Conservation (phyloP, 2,329 filamentous ascomycete species). For the Diaporthe sp. region DNA sequence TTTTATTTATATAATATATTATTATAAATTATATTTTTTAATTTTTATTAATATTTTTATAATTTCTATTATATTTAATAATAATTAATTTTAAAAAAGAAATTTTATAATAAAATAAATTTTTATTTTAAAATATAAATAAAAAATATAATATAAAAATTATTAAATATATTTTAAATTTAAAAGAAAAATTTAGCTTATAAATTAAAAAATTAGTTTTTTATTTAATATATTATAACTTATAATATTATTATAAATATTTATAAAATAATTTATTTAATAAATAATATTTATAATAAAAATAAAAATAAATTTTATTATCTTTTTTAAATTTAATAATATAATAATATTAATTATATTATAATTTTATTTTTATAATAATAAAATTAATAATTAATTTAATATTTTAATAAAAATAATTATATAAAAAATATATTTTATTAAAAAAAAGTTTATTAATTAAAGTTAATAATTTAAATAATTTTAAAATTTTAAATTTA, state of each 20-base stretch:
- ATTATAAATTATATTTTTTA: too few relatives aligned
- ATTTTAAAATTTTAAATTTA: background rate
- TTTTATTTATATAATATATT: too few relatives aligned
- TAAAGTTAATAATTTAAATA: background rate
- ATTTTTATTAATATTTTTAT: too few relatives aligned
- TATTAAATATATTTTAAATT: background rate
- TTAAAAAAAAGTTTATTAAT: background rate
- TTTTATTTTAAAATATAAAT: too few relatives aligned
- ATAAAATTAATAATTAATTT: background rate
- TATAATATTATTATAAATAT: background rate
- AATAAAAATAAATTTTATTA: background rate
- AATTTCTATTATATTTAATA: too few relatives aligned
- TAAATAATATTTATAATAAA: background rate
- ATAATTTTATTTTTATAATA: background rate
- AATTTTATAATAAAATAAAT: too few relatives aligned
- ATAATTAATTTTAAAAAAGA: too few relatives aligned
- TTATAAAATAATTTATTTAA: background rate
- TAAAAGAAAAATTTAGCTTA: background rate
- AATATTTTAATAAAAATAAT: background rate
- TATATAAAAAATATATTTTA: background rate
- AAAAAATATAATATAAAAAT: too few relatives aligned
- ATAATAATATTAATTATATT: background rate
- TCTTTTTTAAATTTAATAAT: background rate
- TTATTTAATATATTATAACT: too few relatives aligned
- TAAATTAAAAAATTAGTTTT: too few relatives aligned